Conservation (phyloP, 305 asterid genomes). For the Withania somnifera region DNA sequence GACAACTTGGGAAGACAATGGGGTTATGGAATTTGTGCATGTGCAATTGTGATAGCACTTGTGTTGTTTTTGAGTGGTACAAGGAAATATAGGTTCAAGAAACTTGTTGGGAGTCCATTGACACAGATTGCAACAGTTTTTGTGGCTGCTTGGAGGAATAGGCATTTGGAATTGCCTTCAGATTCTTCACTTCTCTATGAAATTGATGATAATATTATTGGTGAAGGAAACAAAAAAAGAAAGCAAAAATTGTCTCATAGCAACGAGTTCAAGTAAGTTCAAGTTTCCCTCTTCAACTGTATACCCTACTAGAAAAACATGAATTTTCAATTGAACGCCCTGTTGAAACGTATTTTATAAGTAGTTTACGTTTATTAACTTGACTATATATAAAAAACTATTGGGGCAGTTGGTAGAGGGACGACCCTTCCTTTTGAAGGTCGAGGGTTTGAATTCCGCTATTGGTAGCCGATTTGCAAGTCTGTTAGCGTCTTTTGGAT, state of each 20-base stretch:
- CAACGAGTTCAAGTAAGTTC: conserved; percentile 69
- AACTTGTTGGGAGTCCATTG: conserved; percentile 74
- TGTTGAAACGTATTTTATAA: too few species aligned
- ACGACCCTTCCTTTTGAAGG: too few species aligned
- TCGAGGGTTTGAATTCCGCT: too few species aligned
- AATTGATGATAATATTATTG: conserved; percentile 20
- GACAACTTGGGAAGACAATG: conserved; percentile 61
- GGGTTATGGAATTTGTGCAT: conserved; percentile 80
- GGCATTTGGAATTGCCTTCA: conserved; percentile 46
- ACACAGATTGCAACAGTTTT: conserved; percentile 71
- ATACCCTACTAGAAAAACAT: too few species aligned
- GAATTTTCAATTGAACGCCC: too few species aligned
- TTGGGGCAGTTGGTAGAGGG: too few species aligned
- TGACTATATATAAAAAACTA: too few species aligned
- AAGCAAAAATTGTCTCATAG: conserved; percentile 73
- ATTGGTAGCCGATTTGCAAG: too few species aligned
- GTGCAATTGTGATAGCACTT: conserved; percentile 47
- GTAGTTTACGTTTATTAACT: too few species aligned
- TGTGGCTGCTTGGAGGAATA: conserved; percentile 68
- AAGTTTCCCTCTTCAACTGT: not conserved
- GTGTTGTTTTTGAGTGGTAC: conserved; percentile 55
- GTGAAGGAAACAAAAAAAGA: conserved; percentile 17
- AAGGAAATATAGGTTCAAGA: conserved; percentile 66
- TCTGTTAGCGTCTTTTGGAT: too few species aligned
- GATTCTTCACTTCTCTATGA: conserved; percentile 44